phyloP scores from a whole-genome alignment of 441 rosid genomes.

The Adansonia gregorii region DNA sequence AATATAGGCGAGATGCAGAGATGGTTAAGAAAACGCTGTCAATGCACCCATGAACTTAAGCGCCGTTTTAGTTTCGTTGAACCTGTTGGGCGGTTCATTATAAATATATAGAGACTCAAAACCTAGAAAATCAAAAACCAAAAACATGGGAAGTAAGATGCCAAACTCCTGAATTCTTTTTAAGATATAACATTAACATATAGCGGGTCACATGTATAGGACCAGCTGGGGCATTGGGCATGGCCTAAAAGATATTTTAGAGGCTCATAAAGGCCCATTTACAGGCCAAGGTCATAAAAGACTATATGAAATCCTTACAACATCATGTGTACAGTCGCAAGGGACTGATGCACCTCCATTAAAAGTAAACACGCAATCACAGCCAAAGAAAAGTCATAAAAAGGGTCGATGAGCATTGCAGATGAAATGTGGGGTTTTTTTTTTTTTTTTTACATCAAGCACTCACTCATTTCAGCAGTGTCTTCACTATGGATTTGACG shows the following conservation, averaged over 20 bases:
- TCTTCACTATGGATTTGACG: conserved; percentile 83
- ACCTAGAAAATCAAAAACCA: too few species aligned
- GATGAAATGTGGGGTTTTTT: conserved; percentile 19
- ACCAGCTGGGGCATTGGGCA: too few species aligned
- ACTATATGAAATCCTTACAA: too few species aligned
- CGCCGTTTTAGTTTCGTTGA: too few species aligned
- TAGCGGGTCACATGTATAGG: too few species aligned
- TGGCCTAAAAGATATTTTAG: too few species aligned
- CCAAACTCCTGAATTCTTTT: not conserved
- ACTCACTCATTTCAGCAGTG: conserved; percentile 72
- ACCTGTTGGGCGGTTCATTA: not conserved
- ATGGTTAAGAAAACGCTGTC: not conserved
- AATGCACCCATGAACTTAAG: not conserved
- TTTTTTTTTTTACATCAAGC: not conserved
- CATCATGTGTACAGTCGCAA: conserved; percentile 21
- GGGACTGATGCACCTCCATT: conserved; percentile 42
- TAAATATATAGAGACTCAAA: conserved; percentile 11
- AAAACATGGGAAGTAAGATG: not conserved
- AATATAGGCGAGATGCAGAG: too few species aligned
- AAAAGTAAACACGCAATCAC: conserved; percentile 17
- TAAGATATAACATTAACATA: not conserved
- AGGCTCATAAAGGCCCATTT: too few species aligned
- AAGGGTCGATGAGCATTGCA: conserved; percentile 25
- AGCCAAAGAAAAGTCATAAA: conserved; percentile 18
- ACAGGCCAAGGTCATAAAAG: too few species aligned